Evolutionary conservation across 352 stramenopile species (phyloP).

Genomic region (Globisporangium spiculum): DNA sequence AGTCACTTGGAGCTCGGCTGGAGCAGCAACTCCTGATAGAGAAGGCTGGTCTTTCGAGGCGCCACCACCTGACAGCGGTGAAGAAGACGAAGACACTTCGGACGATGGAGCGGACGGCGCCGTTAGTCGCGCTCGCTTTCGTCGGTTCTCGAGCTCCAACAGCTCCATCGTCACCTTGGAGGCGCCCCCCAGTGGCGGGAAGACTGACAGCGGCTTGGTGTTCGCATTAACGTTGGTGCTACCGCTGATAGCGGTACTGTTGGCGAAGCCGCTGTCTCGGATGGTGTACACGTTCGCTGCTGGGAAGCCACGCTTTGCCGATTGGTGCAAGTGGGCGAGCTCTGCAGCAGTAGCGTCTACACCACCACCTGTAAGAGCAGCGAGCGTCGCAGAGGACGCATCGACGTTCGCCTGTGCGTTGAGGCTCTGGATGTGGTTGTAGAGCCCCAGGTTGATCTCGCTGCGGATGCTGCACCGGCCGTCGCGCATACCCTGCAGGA

Average conservation of each 20-base stretch:
- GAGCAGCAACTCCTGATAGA: neutral
- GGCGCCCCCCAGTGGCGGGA: neutral
- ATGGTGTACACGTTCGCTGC: constrained; percentile 11
- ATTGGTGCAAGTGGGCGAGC: neutral
- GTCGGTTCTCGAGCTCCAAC: constrained; percentile 17
- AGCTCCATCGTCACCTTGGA: constrained; percentile 7
- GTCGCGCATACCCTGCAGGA: constrained; percentile 72
- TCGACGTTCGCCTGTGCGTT: neutral
- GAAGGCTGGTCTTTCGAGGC: neutral
- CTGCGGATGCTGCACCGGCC: constrained; percentile 63
- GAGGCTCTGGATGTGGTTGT: constrained; percentile 42
- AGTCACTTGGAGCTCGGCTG: neutral
- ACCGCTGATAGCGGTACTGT: neutral
- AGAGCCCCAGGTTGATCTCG: constrained; percentile 63
- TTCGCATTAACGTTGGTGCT: neutral
- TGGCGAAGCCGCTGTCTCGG: neutral
- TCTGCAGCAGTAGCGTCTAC: neutral
- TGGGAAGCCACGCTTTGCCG: constrained; percentile 14
- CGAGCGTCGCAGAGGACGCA: neutral
- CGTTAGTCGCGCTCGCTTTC: constrained; percentile 11
- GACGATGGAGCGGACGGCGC: neutral
- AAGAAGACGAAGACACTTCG: neutral
- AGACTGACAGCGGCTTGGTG: constrained; percentile 2
- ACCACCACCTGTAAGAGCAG: neutral
- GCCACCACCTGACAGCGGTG: neutral